Conservation (phyloP, 176 grass and related monocot genomes). For the Zoysia japonica region DNA sequence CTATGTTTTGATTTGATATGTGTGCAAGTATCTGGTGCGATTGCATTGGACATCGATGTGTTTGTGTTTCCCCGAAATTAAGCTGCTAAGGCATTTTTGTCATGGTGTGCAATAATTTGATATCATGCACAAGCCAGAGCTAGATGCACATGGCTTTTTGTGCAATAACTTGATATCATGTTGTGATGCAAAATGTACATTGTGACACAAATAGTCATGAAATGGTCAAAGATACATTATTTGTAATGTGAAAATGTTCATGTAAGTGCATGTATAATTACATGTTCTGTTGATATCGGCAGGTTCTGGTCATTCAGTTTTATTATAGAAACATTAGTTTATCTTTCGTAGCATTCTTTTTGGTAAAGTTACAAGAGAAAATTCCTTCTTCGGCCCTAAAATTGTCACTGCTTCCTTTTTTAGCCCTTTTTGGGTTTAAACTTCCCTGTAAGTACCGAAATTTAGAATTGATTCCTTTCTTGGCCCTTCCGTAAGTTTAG, state of each 20-base stretch:
- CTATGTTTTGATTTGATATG: conserved; percentile 11
- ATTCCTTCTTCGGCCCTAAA: background rate
- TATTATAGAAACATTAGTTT: conserved; percentile 4
- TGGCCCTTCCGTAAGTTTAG: too few species aligned
- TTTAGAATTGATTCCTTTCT: too few species aligned
- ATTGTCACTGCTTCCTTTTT: too few species aligned
- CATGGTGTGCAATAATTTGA: background rate
- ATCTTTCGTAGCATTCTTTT: conserved; percentile 26
- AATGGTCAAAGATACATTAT: conserved; percentile 22
- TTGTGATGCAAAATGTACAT: background rate
- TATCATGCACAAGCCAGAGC: background rate
- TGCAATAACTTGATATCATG: background rate
- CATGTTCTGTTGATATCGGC: background rate
- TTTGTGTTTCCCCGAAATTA: background rate
- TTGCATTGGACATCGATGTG: background rate
- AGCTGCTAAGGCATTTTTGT: background rate
- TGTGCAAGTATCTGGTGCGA: conserved; percentile 9
- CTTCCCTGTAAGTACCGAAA: too few species aligned
- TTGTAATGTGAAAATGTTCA: conserved; percentile 13
- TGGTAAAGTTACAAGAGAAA: conserved; percentile 7
- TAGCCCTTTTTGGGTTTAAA: too few species aligned
- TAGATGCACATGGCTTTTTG: too few species aligned
- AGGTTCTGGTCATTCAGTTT: conserved; percentile 1
- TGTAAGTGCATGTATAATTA: conserved; percentile 9
- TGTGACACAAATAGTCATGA: conserved; percentile 10